These are phyloP conservation scores for Nakazawaea molendinolei DNA, from an alignment of 805 yeast species.

Conservation along the genomic window DNA sequence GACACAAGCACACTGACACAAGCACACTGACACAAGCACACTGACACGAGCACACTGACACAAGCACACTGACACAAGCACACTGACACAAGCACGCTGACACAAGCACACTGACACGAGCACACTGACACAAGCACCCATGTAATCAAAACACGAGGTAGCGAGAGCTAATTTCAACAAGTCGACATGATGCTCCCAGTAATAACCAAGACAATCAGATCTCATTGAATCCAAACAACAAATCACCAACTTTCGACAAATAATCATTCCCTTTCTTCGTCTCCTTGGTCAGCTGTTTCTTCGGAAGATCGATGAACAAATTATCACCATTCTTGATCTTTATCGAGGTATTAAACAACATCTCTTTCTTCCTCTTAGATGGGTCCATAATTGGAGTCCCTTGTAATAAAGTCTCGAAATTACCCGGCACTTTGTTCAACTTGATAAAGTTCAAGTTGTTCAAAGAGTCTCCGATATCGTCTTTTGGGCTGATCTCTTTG, in stretches of 20 bases:
- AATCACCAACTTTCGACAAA: constrained; percentile 6
- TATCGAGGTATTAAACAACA: constrained; percentile 17
- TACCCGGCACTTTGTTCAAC: constrained; percentile 9
- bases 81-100: too few species aligned
- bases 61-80: too few species aligned
- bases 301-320: constrained; percentile 24
- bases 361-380: constrained; percentile 14
- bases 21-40: too few species aligned
- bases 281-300: constrained; percentile 7
- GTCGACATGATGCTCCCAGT: too few species aligned
- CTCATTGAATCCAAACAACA: constrained; percentile 10
- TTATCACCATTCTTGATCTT: constrained; percentile 36
- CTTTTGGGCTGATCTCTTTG: constrained; percentile 33
- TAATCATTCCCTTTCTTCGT: not conserved
- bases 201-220: not conserved
- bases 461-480: constrained; percentile 40
- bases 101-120: too few species aligned
- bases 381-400: constrained; percentile 11
- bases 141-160: too few species aligned
- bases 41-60: too few species aligned
- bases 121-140: too few species aligned
- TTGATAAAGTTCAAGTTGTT: constrained; percentile 10
- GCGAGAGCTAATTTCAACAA: too few species aligned
- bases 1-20: too few species aligned
- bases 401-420: constrained; percentile 6